Evolutionary conservation across 176 grass and related monocot species (phyloP), one percentile per base, ranked within the genome.

Genomic region (Leersia perrieri): DNA sequence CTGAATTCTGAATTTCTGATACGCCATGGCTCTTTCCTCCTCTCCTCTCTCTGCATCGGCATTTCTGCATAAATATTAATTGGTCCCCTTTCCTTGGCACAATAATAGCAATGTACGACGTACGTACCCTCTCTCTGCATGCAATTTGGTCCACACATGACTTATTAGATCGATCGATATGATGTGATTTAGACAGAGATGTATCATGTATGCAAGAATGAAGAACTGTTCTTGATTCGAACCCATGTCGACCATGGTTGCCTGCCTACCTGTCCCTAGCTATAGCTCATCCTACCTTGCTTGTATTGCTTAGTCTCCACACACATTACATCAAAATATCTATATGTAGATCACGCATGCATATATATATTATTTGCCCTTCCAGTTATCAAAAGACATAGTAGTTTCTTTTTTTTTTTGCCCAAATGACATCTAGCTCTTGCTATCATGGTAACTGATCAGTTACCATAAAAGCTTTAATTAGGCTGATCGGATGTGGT

Each of bases 71-170:
- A 72, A 0, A 18, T 36, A 73, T 74, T 64, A 38, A 33, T 72
- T 70, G 77, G 87, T 76, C 87, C 87, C 82, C 41, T 89, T 81
- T 40, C 30, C 15, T 70, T 26, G 55, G 40, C 87, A 81, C 82
- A 85, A 81, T 89, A 76, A 85, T 89, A 81, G 87, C 87, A 89
- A 89, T 84, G 87, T 80, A 88, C 81, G 60, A 84, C 39, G 70
- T 84, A 69, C 33, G 82, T 74, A 78, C 68, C 42, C 38, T 53
- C 27, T 34, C 30, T 7, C 55, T 63, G 63, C 22, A 53, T 41
- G 15, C 31, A 2, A 70, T 64, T 64, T 63, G 47, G 73, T 81
- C 67, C 75, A 78, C 51, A 31, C 16, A 25, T 82, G 53, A 58
- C 53, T 58, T 58, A 55, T 64, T 57, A n/a, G 3, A 29, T 11